Evolutionary conservation across 2,329 filamentous ascomycete species (phyloP), one percentile per base, ranked within the genome.

Genomic region (Sphaerulina populicola): DNA sequence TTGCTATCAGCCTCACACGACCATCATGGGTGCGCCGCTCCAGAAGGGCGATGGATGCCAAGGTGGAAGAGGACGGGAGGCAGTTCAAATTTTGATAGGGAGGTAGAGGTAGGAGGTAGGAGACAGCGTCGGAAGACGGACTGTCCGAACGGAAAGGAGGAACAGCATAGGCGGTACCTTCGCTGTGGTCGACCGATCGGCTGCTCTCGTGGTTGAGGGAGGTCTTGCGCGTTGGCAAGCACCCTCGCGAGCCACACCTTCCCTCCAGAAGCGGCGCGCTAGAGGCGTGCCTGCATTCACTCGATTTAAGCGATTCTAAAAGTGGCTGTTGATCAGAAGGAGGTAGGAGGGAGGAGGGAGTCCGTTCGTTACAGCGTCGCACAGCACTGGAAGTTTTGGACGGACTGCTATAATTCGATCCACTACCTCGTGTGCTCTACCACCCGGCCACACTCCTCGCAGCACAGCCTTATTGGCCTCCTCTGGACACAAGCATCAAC

Each of bases 231-330:
- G 10, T 41, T 27, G 23, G 6, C 23, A 27, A 7, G 23, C 23
- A 27, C 38, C 29, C 10, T 27, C 9, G 46, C 29, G 23, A 49
- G 18, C 35, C 46, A 49, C 46, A 49, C 46, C 39, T 43, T 49
- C 47, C 30, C 21, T 10, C 27, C 27, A 9, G 8, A 41, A 41
- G 15, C 29, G 42, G 36, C 44, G 33, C 42, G 42, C 48, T 44
- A 27, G 15, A 27, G 31, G 31, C 41, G 48, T 50, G 38, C 48
- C 41, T 50, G 48, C 48, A 50, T 48, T 35, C 23, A 48, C 45
- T 37, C 23, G 45, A 40, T 36, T 40, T 50, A 39, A 41, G n/a
- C 15, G 21, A 21, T 23, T 23, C 36, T 44, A 29, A 50, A 50
- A 40, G 41, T 39, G 47, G 41, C 48, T 33, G 23, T 50, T n/a